These are phyloP conservation scores for Fraxinus paxiana DNA, from an alignment of 305 asterid genomes.

Conservation along the genomic window DNA sequence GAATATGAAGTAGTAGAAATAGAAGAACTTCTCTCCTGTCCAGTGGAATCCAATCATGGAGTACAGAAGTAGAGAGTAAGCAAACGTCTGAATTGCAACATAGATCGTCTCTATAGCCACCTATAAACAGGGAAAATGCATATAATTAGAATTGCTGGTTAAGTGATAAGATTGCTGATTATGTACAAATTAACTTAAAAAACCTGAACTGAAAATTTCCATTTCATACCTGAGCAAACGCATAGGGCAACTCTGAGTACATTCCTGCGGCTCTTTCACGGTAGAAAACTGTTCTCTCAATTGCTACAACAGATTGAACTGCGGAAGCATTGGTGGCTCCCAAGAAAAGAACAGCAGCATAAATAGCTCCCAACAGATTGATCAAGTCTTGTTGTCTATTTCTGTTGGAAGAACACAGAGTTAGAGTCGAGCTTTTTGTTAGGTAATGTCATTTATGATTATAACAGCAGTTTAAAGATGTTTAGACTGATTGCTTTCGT, in stretches of 20 bases:
- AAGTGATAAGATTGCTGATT: background rate
- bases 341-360: slow-evolving; percentile 43
- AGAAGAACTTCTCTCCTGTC: slow-evolving; percentile 36
- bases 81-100: slow-evolving; percentile 39
- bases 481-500: background rate
- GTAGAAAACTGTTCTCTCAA: slow-evolving; percentile 46
- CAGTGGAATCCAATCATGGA: slow-evolving; percentile 46
- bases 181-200: background rate
- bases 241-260: slow-evolving; percentile 48
- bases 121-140: slow-evolving; percentile 18
- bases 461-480: background rate
- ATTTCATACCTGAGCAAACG: slow-evolving; percentile 45
- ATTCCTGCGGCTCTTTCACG: slow-evolving; percentile 52
- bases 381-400: slow-evolving; percentile 36
- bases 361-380: slow-evolving; percentile 43
- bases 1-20: slow-evolving; percentile 43
- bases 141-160: background rate
- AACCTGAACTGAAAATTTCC: background rate
- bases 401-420: slow-evolving; percentile 18
- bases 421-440: background rate
- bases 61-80: slow-evolving; percentile 37
- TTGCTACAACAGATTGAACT: slow-evolving; percentile 40
- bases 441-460: background rate
- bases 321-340: slow-evolving; percentile 46
- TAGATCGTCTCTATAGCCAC: slow-evolving; percentile 44